phyloP scores from a whole-genome alignment of 192 early-diverging fungal species.

The Phycomyces blakesleeanus region DNA sequence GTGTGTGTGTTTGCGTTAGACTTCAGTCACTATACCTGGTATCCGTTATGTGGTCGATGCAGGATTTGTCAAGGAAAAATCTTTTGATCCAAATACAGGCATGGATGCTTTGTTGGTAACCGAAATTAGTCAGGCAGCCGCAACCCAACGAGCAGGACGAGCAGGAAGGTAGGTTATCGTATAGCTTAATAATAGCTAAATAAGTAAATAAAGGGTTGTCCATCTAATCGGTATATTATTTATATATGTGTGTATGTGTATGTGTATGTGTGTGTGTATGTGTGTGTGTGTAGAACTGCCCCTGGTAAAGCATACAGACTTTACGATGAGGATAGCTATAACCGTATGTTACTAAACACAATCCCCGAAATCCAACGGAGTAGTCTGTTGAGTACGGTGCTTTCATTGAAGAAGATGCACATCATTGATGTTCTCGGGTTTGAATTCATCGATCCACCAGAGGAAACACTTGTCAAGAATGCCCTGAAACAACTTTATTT shows the following conservation, averaged over 20 bases:
- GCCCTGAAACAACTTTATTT: slow-evolving; percentile 87
- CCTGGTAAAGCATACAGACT: slow-evolving; percentile 88
- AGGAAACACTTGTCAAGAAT: slow-evolving; percentile 71
- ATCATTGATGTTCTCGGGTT: slow-evolving; percentile 88
- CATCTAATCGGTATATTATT: not conserved
- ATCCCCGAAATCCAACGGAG: slow-evolving; percentile 97
- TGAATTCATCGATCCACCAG: slow-evolving; percentile 95
- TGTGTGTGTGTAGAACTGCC: slow-evolving; percentile 57
- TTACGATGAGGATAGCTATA: slow-evolving; percentile 81
- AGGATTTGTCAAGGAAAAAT: slow-evolving; percentile 92
- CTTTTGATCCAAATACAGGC: slow-evolving; percentile 90
- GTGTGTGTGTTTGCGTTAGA: slow-evolving; percentile 41
- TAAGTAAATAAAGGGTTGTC: too few species aligned
- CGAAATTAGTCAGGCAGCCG: slow-evolving; percentile 89
- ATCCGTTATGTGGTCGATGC: slow-evolving; percentile 93
- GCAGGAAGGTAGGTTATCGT: slow-evolving; percentile 58
- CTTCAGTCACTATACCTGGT: slow-evolving; percentile 87
- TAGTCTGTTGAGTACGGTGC: slow-evolving; percentile 83
- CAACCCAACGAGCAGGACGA: slow-evolving; percentile 89
- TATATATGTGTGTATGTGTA: not conserved
- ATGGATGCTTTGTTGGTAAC: slow-evolving; percentile 91
- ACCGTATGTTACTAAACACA: slow-evolving; percentile 80
- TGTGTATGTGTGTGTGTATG: too few species aligned
- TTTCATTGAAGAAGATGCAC: slow-evolving; percentile 86
- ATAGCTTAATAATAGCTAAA: not conserved